Evolutionary conservation across 768 basidiomycete genomes (phyloP), one percentile per base, ranked within the genome.

Genomic region (Dioszegia hungarica): DNA sequence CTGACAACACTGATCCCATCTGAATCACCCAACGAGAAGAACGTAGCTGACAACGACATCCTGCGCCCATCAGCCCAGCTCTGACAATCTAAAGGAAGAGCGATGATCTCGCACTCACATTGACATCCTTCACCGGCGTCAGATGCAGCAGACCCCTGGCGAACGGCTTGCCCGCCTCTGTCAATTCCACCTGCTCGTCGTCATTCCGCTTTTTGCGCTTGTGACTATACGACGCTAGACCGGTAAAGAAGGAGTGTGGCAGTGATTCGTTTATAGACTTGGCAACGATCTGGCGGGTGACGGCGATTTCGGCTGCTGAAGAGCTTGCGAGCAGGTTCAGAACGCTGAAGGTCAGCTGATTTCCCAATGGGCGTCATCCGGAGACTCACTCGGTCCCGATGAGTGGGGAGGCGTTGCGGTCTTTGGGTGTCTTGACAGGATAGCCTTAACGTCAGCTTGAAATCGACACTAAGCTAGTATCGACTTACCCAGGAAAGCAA

Each of bases 401-500:
- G 14, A 63, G 22, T 14, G 46, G 10, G 5, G 62, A 55, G 11
- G 47, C n/a, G 12, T 53, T 19, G 14, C 62, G 58, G 22, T 63
- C 62, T 27, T 49, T 54, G 29, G 45, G 28, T 8, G 43, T 19
- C 10, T 46, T 38, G 33, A 60, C 51, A 9, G 62, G 58, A 38
- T 63, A 54, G 15, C 55, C 62, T 60, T 33, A 14, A 6, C 6
- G 38, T 46, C 31, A 56, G 29, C 29, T 37, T 11, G n/a, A n/a
- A n/a, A n/a, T n/a, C n/a, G n/a, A n/a, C n/a, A n/a, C n/a, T n/a
- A n/a, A n/a, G n/a, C n/a, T n/a, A n/a, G n/a, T n/a, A n/a, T n/a
- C n/a, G n/a, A 59, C 61, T 59, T 24, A 63, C 61, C 57, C 15
- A 63, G 59, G 33, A 48, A 57, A 2, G 55, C 48, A 11, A 63